Evolutionary conservation across 2,329 filamentous ascomycete genomes (phyloP), one percentile per base, ranked within the genome.

Genomic region (Purpureocillium takamizusanense): DNA sequence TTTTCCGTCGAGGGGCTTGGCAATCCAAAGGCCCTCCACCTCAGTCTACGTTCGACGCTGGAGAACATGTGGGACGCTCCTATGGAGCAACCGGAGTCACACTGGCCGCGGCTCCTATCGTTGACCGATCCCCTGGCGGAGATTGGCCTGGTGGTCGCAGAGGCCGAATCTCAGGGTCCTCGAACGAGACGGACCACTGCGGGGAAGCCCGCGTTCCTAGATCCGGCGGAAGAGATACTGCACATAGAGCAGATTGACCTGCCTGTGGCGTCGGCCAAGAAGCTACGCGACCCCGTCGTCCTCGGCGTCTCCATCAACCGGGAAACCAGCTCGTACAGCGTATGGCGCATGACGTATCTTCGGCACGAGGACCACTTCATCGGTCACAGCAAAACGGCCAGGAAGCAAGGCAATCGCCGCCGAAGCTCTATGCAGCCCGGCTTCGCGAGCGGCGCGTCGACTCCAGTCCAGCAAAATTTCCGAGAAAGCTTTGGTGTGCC

Each of bases 111-210:
- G 23, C 65, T 95, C 1, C 89, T 94, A 47, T 86, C 83, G 18
- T 69, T 98, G 35, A 88, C 83, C 3, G 86, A 94, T 53, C 90
- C 90, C 2, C 67, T 95, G 40, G 75, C 86, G 3, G 89, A 95
- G 49, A 72, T 95, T 51, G 90, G 89, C 1, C 65, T 95, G 32
- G 78, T 95, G 14, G 84, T 92, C 13, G 75, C 76, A 5, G 67
- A 72, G 35, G 62, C 71, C 2, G 69, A 75, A 14, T 62, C 62
- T 31, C 50, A 54, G 32, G 48, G 44, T 33, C 45, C 46, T 14
- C 57, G 54, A 14, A 40, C 46, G 27, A 51, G 47, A 45, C 63
- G 57, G 31, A 57, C 51, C 10, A 54, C 60, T 8, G 54, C 59
- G 3, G 65, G 55, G n/a, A 68, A 66, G 9, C 61, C 67, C 7